Evolutionary conservation across 177 flowering plant species (phyloP).

Genomic region (Vitis hybrid): DNA sequence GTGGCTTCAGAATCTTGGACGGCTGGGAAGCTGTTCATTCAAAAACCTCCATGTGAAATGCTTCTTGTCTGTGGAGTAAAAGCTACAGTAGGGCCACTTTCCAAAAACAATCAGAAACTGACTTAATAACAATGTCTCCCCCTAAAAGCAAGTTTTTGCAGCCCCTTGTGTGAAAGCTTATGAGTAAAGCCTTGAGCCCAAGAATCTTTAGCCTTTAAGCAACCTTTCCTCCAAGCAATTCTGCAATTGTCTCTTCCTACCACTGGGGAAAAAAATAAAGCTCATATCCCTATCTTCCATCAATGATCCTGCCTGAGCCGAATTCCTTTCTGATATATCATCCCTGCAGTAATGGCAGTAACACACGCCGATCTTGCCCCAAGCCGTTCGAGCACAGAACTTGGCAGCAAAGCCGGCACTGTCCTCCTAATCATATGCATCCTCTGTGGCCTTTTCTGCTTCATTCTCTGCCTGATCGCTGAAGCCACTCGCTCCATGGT

Average conservation of each 20-base stretch:
- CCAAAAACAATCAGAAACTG: too few species aligned
- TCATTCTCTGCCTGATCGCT: conserved; percentile 77
- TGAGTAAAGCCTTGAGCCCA: conserved; percentile 19
- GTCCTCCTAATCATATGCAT: conserved; percentile 55
- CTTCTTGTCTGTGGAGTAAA: too few species aligned
- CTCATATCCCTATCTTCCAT: not conserved
- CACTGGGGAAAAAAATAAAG: not conserved
- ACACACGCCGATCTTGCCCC: conserved; percentile 88
- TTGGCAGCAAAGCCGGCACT: conserved; percentile 74
- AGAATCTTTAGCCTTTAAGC: conserved; percentile 75
- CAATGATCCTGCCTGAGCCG: not conserved
- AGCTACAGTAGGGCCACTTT: too few species aligned
- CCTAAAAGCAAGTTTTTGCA: too few species aligned
- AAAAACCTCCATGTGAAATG: too few species aligned
- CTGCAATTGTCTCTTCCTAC: conserved; percentile 21
- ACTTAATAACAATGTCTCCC: too few species aligned
- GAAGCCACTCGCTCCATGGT: conserved; percentile 84
- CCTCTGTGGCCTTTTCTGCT: conserved; percentile 70
- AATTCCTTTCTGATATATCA: conserved; percentile 1
- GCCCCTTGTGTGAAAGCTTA: too few species aligned
- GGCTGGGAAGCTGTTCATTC: too few species aligned
- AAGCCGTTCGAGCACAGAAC: conserved; percentile 36
- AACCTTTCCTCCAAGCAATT: conserved; percentile 77
- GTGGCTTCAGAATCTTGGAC: too few species aligned
- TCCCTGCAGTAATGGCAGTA: conserved; percentile 51